phyloP scores from a whole-genome alignment of 2,329 filamentous ascomycete species.

The Alternaria atra region DNA sequence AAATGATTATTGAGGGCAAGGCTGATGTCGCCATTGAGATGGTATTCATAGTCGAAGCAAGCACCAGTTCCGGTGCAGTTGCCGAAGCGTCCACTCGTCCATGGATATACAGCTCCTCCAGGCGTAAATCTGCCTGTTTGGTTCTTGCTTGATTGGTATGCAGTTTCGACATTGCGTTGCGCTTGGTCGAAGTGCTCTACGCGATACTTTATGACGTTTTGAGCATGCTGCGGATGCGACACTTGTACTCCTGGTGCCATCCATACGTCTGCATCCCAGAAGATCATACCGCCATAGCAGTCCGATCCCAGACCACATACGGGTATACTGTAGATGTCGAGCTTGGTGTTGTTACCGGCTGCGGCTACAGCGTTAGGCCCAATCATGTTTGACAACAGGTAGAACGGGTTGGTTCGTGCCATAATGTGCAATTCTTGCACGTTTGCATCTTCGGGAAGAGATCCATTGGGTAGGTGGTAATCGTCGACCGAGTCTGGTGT shows the following conservation, averaged over 20 bases:
- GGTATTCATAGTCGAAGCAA: conserved; percentile 77
- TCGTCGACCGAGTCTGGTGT: conserved; percentile 70
- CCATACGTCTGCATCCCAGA: conserved; percentile 74
- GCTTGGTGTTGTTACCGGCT: conserved; percentile 58
- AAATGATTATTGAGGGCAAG: conserved; percentile 69
- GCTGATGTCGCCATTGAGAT: conserved; percentile 74
- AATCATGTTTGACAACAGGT: conserved; percentile 65
- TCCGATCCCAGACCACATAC: conserved; percentile 75
- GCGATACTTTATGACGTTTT: conserved; percentile 72
- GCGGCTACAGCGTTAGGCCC: conserved; percentile 63
- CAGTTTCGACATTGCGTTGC: conserved; percentile 65
- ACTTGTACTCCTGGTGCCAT: conserved; percentile 73
- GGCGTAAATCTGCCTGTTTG: conserved; percentile 64
- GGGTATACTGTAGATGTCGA: conserved; percentile 70
- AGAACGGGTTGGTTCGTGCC: conserved; percentile 64
- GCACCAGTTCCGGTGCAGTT: conserved; percentile 70
- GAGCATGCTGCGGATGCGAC: conserved; percentile 68
- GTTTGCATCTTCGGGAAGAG: conserved; percentile 64
- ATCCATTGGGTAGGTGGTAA: conserved; percentile 66
- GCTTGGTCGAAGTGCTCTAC: conserved; percentile 68
- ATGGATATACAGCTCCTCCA: conserved; percentile 70
- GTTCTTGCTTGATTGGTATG: conserved; percentile 67
- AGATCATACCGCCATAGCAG: conserved; percentile 72
- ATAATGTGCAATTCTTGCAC: conserved; percentile 66
- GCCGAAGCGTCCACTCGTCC: conserved; percentile 72